Base-by-base conservation (phyloP, 164 flowering plant species). In the Stephania cephalantha region DNA sequence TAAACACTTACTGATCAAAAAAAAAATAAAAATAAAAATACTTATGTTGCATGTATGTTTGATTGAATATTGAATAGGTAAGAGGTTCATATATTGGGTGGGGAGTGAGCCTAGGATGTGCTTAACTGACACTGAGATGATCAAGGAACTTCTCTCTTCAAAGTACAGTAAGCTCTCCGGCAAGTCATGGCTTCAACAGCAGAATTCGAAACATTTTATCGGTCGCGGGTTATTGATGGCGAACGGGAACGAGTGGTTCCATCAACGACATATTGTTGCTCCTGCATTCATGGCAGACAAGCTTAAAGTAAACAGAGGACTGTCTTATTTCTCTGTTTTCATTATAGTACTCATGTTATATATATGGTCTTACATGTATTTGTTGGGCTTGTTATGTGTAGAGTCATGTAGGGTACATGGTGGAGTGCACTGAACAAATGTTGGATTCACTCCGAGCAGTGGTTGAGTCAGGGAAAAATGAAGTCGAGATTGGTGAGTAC, bases 21-120 rank as follows among this genome's bases (percentile, higher is more conserved):
- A 35, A 35, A 35, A 35, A 4, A 35, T 0, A 35, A 35, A 35
- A 35, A 31, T 1, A 31, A 35, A 35, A 35, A 35, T 0, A 35
- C 42, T 61, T 61, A 18, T 61, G 66, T n/a, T 17, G 66, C 5
- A 9, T 69, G 17, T 31, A 64, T 17, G 72, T 17, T 50, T 50
- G 15, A 50, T 35, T 20, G 10, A 9, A 3, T 7, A 50, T 13
- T 7, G 45, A 35, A 52, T 81, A 95, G 99, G 99, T 65, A 92
- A 92, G 65, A 78, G 97, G 29, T 95, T 91, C 42, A 80, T 95
- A 78, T 90, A 82, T 70, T 95, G 99, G 99, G 84, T 86, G 58
- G 98, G 97, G 46, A 80, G 82, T 1, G 99, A 95, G 82, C 99
- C 99, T 1, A 74, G 98, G 83, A 83, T 95, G 90, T 92, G 97